Evolutionary conservation across 441 rosid genomes (phyloP).

Genomic region (Adansonia rubrostipa): DNA sequence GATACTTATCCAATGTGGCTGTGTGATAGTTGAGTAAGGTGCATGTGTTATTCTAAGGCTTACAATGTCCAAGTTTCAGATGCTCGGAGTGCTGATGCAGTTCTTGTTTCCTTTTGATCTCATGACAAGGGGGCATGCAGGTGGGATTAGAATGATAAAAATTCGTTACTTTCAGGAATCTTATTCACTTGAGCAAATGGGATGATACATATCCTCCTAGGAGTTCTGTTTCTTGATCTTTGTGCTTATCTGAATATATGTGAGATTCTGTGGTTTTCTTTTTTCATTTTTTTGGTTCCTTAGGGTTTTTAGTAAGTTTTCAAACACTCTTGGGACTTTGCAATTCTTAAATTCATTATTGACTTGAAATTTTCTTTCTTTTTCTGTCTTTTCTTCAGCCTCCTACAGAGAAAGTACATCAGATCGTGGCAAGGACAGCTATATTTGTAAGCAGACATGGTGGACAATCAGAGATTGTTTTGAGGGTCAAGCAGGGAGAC

Average conservation of each 20-base stretch:
- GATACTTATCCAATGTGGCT: conserved; percentile 62
- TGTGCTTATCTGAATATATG: conserved; percentile 53
- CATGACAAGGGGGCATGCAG: conserved; percentile 93
- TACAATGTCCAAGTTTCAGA: conserved; percentile 99
- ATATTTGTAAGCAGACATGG: conserved; percentile 84
- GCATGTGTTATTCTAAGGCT: conserved; percentile 95
- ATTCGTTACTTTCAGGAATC: conserved; percentile 55
- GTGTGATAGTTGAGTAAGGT: conserved; percentile 65
- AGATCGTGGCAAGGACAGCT: conserved; percentile 88
- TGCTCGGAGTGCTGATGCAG: conserved; percentile 89
- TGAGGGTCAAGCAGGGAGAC: conserved; percentile 96
- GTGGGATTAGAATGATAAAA: conserved; percentile 91
- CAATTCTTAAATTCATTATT: conserved; percentile 36
- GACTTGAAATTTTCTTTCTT: conserved; percentile 30
- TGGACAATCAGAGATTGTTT: conserved; percentile 88
- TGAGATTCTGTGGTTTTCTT: conserved; percentile 47
- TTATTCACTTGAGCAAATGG: conserved; percentile 50
- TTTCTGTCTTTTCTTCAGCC: conserved; percentile 65
- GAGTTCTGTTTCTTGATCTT: conserved; percentile 62
- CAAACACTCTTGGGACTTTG: conserved; percentile 19
- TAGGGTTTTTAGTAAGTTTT: conserved; percentile 39
- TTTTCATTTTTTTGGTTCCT: neutral
- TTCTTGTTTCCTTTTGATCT: conserved; percentile 91
- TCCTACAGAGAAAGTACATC: conserved; percentile 88
- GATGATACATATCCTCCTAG: conserved; percentile 60